These are phyloP conservation scores for Kodamaea kaohsiungensis DNA, from an alignment of 805 yeast species.

Conservation along the genomic window DNA sequence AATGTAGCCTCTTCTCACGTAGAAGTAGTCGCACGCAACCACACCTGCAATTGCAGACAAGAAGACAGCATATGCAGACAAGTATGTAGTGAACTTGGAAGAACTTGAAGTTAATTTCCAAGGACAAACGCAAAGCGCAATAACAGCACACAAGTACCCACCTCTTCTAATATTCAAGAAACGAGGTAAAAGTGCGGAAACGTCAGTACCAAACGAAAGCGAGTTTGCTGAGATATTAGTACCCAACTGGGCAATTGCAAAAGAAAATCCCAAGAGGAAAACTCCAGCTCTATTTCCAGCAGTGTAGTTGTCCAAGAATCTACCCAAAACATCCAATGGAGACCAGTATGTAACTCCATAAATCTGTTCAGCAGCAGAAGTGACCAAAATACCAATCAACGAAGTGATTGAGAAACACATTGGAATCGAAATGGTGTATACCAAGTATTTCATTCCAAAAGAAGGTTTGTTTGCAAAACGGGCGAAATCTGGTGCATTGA, in stretches of 20 bases:
- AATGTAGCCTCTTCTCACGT: slow-evolving; percentile 70
- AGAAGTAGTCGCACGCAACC: slow-evolving; percentile 64
- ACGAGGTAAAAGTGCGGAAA: slow-evolving; percentile 64
- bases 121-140: slow-evolving; percentile 75
- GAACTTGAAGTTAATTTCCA: slow-evolving; percentile 77
- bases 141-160: slow-evolving; percentile 69
- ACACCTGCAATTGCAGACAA: slow-evolving; percentile 83
- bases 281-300: slow-evolving; percentile 77
- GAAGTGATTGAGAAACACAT: slow-evolving; percentile 78
- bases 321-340: slow-evolving; percentile 73
- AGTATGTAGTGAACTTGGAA: slow-evolving; percentile 73
- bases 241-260: slow-evolving; percentile 76
- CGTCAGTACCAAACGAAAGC: slow-evolving; percentile 71
- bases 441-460: slow-evolving; percentile 40
- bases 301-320: slow-evolving; percentile 53
- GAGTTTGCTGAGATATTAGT: slow-evolving; percentile 76
- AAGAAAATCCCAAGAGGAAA: slow-evolving; percentile 68
- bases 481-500: slow-evolving; percentile 87
- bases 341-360: slow-evolving; percentile 79
- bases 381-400: slow-evolving; percentile 79
- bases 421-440: slow-evolving; percentile 66
- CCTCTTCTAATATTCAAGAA: slow-evolving; percentile 78
- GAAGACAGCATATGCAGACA: slow-evolving; percentile 81
- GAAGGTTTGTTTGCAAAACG: slow-evolving; percentile 64
- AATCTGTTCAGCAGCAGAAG: slow-evolving; percentile 70